Base-by-base conservation (phyloP, 306 rosid species). In the Quillaja saponaria region DNA sequence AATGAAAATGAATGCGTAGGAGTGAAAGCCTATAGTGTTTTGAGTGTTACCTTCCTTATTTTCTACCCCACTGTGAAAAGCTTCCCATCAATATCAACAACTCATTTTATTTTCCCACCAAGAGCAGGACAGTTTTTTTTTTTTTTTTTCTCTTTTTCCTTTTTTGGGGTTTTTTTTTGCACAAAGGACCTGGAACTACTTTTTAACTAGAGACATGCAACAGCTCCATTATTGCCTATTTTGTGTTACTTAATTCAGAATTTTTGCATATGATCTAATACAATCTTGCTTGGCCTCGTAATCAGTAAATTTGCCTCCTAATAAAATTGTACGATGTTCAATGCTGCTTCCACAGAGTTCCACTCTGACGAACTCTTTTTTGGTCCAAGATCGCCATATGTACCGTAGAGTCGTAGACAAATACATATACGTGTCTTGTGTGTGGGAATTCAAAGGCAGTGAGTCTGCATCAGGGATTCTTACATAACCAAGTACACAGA, bases 81-180 rank as follows among this genome's bases (percentile, higher is more conserved):
- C 79, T 75, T 85, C 88, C 69, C 84, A 65, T 88, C 87, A 85
- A 42, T 28, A 13, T 71, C 63, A 69, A 16, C 54, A 52, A 75
- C 72, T 69, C 55, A 55, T 64, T 65, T 66, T 63, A 5, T 20
- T 64, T 77, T 51, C 33, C 35, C 51, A 34, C 46, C 14, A 5
- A 11, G 11, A 42, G 11, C n/a, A 42, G 3, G 13, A 5, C 14
- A 31, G 35, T 19, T 69, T 20, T 14, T 12, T 7, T 7, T 12
- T 7, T 7, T 14, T 6, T 28, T 19, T 8, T 40, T 42, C 44
- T 46, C 38, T 59, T 66, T 63, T 46, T 42, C 53, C 14, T 25
- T 47, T 39, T 12, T 25, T 60, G 25, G 59, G 35, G 58, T 57
- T 38, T 42, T 51, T 63, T 53, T 21, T 64, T 61, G 62, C 40